Conservation (phyloP, 75 land plant genomes). For the Larix kaempferi region DNA sequence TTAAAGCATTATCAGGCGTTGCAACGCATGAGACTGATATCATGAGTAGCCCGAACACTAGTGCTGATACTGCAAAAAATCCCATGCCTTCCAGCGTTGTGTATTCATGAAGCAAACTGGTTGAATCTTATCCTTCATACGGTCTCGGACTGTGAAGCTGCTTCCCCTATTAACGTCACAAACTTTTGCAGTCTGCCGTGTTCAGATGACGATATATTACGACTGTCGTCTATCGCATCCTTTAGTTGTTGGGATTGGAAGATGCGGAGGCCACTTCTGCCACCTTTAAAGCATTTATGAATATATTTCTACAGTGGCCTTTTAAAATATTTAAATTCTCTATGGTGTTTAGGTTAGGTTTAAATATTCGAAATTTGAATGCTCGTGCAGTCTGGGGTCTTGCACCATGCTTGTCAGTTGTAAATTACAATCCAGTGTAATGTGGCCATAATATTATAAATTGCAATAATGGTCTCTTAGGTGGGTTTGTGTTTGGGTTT, state of each 20-base stretch:
- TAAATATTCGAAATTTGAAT: not conserved
- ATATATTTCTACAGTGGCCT: not conserved
- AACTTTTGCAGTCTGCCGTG: not conserved
- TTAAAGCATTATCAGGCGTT: not conserved
- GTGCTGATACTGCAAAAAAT: not conserved
- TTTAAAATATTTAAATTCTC: too few species aligned
- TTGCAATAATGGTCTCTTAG: too few species aligned
- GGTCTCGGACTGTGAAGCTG: not conserved
- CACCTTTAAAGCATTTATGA: not conserved
- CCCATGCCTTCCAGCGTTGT: not conserved
- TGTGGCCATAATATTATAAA: too few species aligned
- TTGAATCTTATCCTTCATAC: not conserved
- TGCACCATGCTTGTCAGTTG: too few species aligned
- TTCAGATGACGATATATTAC: not conserved
- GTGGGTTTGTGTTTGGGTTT: too few species aligned
- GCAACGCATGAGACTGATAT: not conserved
- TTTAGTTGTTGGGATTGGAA: not conserved
- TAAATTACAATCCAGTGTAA: too few species aligned
- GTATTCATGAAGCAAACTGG: not conserved
- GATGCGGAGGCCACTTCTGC: not conserved
- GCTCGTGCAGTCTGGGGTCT: conserved; percentile 3
- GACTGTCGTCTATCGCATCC: not conserved
- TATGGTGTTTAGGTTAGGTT: not conserved
- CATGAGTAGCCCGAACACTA: not conserved
- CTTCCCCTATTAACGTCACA: not conserved